phyloP scores from a whole-genome alignment of 2,329 filamentous ascomycete genomes.

The Zymoseptoria crescenta region DNA sequence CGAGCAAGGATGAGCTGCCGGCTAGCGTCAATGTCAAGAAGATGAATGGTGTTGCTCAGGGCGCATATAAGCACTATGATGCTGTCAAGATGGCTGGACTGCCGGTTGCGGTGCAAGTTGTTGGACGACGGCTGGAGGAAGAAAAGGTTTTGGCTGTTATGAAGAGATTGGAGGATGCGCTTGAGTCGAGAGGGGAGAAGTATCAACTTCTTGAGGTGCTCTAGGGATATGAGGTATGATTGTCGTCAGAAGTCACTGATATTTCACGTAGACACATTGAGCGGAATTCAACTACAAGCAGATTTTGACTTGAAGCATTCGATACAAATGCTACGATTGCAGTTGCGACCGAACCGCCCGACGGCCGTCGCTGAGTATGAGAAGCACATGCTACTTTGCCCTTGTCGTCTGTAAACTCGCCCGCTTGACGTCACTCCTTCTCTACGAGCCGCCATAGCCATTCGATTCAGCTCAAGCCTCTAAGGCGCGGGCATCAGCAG shows the following conservation, averaged over 20 bases:
- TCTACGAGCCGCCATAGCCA: background rate
- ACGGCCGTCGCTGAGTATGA: background rate
- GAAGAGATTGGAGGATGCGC: constrained; percentile 66
- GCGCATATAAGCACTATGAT: constrained; percentile 82
- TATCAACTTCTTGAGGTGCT: constrained; percentile 41
- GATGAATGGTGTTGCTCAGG: constrained; percentile 70
- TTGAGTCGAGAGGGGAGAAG: constrained; percentile 48
- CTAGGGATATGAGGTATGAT: background rate
- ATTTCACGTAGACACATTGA: background rate
- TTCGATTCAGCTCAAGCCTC: background rate
- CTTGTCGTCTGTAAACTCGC: background rate
- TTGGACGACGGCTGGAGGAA: constrained; percentile 72
- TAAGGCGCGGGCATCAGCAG: constrained; percentile 5
- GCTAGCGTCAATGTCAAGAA: constrained; percentile 51
- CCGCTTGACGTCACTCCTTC: too few relatives aligned
- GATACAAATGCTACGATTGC: background rate
- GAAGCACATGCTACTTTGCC: background rate
- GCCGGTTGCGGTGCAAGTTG: constrained; percentile 77
- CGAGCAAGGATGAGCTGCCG: constrained; percentile 57
- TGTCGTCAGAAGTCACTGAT: background rate
- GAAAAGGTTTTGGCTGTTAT: constrained; percentile 80
- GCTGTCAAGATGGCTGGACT: constrained; percentile 75
- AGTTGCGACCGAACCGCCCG: background rate
- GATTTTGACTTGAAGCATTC: background rate
- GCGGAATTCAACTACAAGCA: too few relatives aligned